These are phyloP conservation scores for Bryoglossum gracile DNA, from an alignment of 495 filamentous ascomycete species.

Conservation along the genomic window DNA sequence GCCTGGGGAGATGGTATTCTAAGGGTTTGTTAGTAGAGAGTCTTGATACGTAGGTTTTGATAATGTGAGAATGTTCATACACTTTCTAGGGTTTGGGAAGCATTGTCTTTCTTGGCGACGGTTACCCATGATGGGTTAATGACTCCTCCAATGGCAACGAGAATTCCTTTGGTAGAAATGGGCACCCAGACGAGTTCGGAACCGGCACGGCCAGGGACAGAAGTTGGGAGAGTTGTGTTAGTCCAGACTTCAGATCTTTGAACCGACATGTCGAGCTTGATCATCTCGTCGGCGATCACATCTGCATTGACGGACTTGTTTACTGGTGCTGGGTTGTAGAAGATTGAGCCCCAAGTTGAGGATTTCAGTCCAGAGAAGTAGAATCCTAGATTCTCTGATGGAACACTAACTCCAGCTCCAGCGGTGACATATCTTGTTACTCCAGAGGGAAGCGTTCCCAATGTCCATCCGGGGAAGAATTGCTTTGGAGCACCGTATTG, in stretches of 20 bases:
- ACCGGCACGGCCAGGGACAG: conserved; percentile 48
- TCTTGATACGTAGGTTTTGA: no score
- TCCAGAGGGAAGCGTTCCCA: conserved; percentile 30
- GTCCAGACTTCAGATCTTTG: conserved; percentile 45
- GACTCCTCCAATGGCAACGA: conserved; percentile 65
- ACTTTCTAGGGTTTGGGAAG: conserved; percentile 35
- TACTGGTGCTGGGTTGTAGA: conserved; percentile 17
- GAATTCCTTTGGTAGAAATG: conserved; percentile 51
- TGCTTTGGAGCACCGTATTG: conserved; percentile 36
- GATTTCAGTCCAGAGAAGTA: conserved; percentile 60
- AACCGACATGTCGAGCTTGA: conserved; percentile 51
- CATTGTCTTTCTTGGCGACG: conserved; percentile 15
- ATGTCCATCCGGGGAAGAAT: conserved; percentile 37
- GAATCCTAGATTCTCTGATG: conserved; percentile 66
- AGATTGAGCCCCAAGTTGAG: conserved; percentile 37
- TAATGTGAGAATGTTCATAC: conserved; percentile 35
- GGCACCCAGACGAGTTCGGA: conserved; percentile 67
- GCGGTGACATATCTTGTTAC: conserved; percentile 58
- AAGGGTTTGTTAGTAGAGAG: no score
- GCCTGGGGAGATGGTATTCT: no score
- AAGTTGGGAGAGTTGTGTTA: conserved; percentile 46
- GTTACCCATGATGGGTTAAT: conserved; percentile 39
- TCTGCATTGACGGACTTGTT: conserved; percentile 31
- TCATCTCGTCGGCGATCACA: conserved; percentile 42
- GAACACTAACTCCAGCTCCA: conserved; percentile 55